phyloP scores from a whole-genome alignment of 2,329 filamentous ascomycete species.

The Stachybotrys elegans region DNA sequence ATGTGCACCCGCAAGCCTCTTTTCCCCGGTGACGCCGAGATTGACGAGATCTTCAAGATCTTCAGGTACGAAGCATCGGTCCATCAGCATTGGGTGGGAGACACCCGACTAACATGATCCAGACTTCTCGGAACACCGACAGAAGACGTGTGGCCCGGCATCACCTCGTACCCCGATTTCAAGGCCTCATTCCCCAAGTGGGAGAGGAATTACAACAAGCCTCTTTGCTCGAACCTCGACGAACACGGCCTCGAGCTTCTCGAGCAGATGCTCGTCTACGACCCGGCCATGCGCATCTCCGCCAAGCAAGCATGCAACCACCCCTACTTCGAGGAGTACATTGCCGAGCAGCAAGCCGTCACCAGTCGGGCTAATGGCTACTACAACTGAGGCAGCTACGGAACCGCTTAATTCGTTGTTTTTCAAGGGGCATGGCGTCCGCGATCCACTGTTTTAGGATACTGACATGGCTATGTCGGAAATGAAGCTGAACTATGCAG shows the following conservation, averaged over 20 bases:
- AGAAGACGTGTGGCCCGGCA: conserved; percentile 80
- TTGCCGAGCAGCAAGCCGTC: conserved; percentile 21
- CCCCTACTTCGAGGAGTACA: conserved; percentile 64
- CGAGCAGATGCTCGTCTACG: conserved; percentile 73
- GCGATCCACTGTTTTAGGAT: too few species aligned
- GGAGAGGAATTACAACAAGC: conserved; percentile 62
- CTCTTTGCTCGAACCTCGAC: conserved; percentile 69
- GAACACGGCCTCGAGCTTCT: conserved; percentile 64
- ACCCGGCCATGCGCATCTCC: conserved; percentile 80
- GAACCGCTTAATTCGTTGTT: too few species aligned
- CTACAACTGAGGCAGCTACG: conserved; percentile 27
- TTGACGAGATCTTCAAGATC: conserved; percentile 41
- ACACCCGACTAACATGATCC: neutral
- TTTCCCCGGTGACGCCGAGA: conserved; percentile 81
- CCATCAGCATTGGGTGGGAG: neutral
- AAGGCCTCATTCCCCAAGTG: conserved; percentile 91
- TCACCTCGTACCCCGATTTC: conserved; percentile 93
- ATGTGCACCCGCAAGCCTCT: conserved; percentile 93
- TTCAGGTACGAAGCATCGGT: conserved; percentile 60
- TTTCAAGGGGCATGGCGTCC: too few species aligned
- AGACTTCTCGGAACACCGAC: conserved; percentile 77
- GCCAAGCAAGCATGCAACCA: conserved; percentile 84
- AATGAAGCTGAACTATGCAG: too few species aligned
- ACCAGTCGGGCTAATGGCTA: conserved; percentile 26
- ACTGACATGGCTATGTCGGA: too few species aligned